Evolutionary conservation across 169 alveolate genomes (phyloP), one percentile per base, ranked within the genome.

Genomic region (Plasmodium gaboni): DNA sequence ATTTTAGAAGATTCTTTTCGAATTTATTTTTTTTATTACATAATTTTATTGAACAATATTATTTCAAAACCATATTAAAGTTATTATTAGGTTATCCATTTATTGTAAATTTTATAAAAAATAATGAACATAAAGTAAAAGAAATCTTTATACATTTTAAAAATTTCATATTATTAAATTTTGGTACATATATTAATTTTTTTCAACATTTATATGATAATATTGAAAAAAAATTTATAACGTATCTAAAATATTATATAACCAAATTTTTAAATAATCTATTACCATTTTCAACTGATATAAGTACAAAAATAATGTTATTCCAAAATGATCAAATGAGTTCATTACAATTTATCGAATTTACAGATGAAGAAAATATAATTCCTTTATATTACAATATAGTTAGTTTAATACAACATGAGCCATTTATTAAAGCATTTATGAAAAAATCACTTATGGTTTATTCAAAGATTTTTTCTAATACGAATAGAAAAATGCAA

Each of bases 161-260:
- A 59, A 60, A 55, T 28, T 70, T 86, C 15, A 60, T 86, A 65
- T 59, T 86, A 15, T 32, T 86, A 32, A 86, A 86, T 38, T 86
- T 71, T 86, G 92, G 87, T 15, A 86, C 68, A 13, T 48, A 46
- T 71, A 55, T 86, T 22, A 86, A 86, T 72, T 46, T 86, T 46
- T 71, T 86, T 46, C 92, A 71, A 64, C 87, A 71, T 32, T 17
- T 86, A 55, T 86, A 86, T 65, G 92, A 86, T 50, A 59, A 24
- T n/a, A 71, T 86, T 60, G 92, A 71, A 48, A 61, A 15, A 15
- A 86, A 86, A 57, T 55, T 71, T 4, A n/a, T 86, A 38, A 50
- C 87, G 0, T 71, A 86, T 53, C 24, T 86, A 38, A 86, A 86
- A 59, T 86, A 86, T 61, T 69, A 50, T 42, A 28, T 53, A 64